Conservation (phyloP, 2,329 filamentous ascomycete genomes). For the Claviceps humidiphila region DNA sequence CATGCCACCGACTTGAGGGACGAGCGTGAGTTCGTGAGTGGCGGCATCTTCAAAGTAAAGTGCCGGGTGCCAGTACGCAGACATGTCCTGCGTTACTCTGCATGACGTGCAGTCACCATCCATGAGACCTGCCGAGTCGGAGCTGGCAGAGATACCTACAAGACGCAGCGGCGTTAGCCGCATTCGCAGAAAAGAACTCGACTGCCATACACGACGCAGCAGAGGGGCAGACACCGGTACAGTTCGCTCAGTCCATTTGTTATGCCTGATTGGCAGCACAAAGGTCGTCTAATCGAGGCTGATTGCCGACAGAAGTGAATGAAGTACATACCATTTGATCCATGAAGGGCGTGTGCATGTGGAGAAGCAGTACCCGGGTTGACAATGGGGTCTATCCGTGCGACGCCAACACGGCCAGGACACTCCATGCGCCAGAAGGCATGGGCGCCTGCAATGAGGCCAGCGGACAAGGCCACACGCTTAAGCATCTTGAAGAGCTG, state of each 20-base stretch:
- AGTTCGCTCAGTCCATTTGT: too few relatives aligned
- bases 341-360: conserved; percentile 66
- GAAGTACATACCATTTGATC: conserved; percentile 53
- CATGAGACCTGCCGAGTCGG: conserved; percentile 44
- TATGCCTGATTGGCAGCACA: neutral
- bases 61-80: conserved; percentile 74
- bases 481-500: conserved; percentile 19
- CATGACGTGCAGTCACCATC: conserved; percentile 66
- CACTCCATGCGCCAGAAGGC: conserved; percentile 92
- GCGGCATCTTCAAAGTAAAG: conserved; percentile 60
- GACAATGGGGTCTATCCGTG: conserved; percentile 66
- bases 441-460: conserved; percentile 27
- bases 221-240: too few relatives aligned
- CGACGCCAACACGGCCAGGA: conserved; percentile 53
- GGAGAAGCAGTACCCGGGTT: conserved; percentile 42
- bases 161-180: neutral
- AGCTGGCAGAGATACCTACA: conserved; percentile 50
- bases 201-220: too few relatives aligned
- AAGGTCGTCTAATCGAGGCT: too few relatives aligned
- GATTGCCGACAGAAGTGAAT: neutral
- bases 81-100: conserved; percentile 66
- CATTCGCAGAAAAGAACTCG: neutral
- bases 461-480: conserved; percentile 19
- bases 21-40: conserved; percentile 54
- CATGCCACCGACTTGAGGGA: conserved; percentile 68